A percentile compares a stretch with the other conserved stretches of the same genome.
phyloP scores from a whole-genome alignment of 805 yeast species.

The Yamadazyma sp. region DNA sequence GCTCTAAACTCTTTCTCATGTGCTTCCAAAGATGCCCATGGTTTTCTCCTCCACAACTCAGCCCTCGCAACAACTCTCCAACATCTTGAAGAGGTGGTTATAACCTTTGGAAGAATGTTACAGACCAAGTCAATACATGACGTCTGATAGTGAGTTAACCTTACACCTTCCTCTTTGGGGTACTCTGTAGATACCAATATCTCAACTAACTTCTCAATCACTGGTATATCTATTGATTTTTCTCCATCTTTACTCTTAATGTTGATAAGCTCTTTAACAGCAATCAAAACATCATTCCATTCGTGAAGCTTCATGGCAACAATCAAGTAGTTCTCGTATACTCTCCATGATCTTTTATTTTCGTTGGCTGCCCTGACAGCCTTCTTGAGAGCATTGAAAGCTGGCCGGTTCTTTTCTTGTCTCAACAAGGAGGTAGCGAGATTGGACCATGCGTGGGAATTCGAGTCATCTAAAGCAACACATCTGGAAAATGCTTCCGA shows the following conservation, averaged over 20 bases:
- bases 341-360: conserved; percentile 74
- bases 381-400: conserved; percentile 78
- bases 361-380: conserved; percentile 72
- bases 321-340: conserved; percentile 82
- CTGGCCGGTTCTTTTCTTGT: conserved; percentile 66
- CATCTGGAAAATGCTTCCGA: conserved; percentile 92
- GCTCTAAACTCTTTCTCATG: conserved; percentile 87
- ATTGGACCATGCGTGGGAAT: conserved; percentile 87
- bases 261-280: conserved; percentile 62
- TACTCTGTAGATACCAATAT: conserved; percentile 54
- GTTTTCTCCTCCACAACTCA: conserved; percentile 80
- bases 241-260: conserved; percentile 59
- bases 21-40: conserved; percentile 85
- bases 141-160: conserved; percentile 61
- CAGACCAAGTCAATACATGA: conserved; percentile 73
- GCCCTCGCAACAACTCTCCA: conserved; percentile 88
- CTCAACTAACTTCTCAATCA: conserved; percentile 71
- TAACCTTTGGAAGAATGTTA: conserved; percentile 62
- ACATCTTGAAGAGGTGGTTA: conserved; percentile 63
- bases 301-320: conserved; percentile 81
- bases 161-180: conserved; percentile 36
- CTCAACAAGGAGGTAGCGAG: conserved; percentile 76
- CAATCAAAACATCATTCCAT: conserved; percentile 85
- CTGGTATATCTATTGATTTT: conserved; percentile 67
- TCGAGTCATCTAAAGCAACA: conserved; percentile 78